These are phyloP conservation scores for Xylariaceae sp. DNA, from an alignment of 2,329 filamentous ascomycete species.

Conservation along the genomic window DNA sequence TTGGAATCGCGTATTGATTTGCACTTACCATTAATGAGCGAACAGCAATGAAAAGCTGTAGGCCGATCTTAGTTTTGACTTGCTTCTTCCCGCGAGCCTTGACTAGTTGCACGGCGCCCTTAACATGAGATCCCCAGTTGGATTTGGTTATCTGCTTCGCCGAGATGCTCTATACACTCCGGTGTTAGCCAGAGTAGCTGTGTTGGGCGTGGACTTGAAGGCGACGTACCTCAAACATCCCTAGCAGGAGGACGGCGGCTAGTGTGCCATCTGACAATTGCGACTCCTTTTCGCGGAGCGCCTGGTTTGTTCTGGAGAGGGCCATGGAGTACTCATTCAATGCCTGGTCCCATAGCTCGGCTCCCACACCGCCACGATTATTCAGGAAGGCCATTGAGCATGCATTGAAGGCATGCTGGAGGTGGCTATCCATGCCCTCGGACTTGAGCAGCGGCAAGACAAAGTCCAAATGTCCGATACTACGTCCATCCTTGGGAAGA, in stretches of 20 bases:
- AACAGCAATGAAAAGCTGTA: conserved; percentile 54
- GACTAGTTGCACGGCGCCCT: conserved; percentile 58
- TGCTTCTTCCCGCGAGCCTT: conserved; percentile 53
- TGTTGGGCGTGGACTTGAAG: background rate
- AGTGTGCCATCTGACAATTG: conserved; percentile 53
- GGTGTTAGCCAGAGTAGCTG: background rate
- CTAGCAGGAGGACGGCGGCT: conserved; percentile 54
- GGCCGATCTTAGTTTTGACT: conserved; percentile 47
- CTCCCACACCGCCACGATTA: conserved; percentile 39
- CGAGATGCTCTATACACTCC: conserved; percentile 41
- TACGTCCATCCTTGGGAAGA: conserved; percentile 44
- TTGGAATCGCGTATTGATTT: too few species aligned
- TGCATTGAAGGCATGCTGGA: conserved; percentile 54
- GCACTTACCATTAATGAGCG: conserved; percentile 53
- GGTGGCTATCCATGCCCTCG: conserved; percentile 41
- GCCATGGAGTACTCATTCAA: conserved; percentile 52
- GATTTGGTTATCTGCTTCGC: conserved; percentile 49
- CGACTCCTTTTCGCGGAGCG: conserved; percentile 45
- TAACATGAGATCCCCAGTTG: conserved; percentile 60
- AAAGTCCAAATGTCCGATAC: conserved; percentile 55
- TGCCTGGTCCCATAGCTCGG: conserved; percentile 38
- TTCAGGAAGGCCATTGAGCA: conserved; percentile 54
- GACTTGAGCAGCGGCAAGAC: conserved; percentile 50
- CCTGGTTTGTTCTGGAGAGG: conserved; percentile 46
- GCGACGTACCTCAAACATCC: conserved; percentile 51